A percentile compares a stretch with the other conserved stretches of the same genome.
Evolutionary conservation across 768 basidiomycete genomes (phyloP).

Genomic region (Leccinellum albellum): DNA sequence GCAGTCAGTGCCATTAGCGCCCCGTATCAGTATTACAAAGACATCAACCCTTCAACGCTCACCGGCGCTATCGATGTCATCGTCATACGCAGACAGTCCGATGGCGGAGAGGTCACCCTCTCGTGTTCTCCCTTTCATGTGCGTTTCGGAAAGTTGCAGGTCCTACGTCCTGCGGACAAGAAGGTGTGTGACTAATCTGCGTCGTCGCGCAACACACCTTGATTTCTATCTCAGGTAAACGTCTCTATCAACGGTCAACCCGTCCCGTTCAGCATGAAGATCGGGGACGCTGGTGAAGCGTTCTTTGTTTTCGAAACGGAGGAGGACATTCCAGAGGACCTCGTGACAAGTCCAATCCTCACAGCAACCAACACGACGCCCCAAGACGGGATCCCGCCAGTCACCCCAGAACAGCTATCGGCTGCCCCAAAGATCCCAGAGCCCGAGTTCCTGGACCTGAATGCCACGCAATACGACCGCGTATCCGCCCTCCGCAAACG

Average conservation of each 20-base stretch:
- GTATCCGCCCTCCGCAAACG: slow-evolving; percentile 19
- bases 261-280: slow-evolving; percentile 96
- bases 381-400: slow-evolving; percentile 27
- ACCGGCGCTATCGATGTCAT: slow-evolving; percentile 99
- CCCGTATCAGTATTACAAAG: slow-evolving; percentile 87
- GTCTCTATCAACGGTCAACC: slow-evolving; percentile 81
- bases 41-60: slow-evolving; percentile 93
- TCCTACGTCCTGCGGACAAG: slow-evolving; percentile 90
- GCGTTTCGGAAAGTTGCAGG: slow-evolving; percentile 95
- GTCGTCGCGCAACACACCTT: background rate
- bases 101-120: slow-evolving; percentile 61
- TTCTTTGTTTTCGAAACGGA: slow-evolving; percentile 99
- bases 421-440: slow-evolving; percentile 37
- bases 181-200: slow-evolving; percentile 47
- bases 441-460: slow-evolving; percentile 83
- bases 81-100: slow-evolving; percentile 76
- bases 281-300: slow-evolving; percentile 97
- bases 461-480: slow-evolving; percentile 39
- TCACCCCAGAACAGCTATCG: slow-evolving; percentile 7
- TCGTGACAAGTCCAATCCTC: slow-evolving; percentile 91
- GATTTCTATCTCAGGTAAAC: slow-evolving; percentile 59
- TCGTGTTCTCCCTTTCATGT: slow-evolving; percentile 97
- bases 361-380: slow-evolving; percentile 46
- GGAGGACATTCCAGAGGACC: slow-evolving; percentile 86
- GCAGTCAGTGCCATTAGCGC: slow-evolving; percentile 82